Evolutionary conservation across 805 yeast species (phyloP).

Genomic region (Cyberlindnera amylophila): DNA sequence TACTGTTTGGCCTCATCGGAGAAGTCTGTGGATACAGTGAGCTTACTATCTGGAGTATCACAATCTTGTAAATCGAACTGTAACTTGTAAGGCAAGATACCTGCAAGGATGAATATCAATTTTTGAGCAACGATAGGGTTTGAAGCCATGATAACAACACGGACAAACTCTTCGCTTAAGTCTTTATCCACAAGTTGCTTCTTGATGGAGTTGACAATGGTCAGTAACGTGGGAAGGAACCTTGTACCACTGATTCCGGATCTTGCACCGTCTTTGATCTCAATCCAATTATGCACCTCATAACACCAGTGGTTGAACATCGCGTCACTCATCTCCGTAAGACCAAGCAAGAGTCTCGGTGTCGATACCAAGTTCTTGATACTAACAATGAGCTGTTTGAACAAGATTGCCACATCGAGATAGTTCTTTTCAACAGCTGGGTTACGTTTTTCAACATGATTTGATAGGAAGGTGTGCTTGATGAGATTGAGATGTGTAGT

Average conservation of each 20-base stretch:
- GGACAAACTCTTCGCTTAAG: constrained; percentile 31
- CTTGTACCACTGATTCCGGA: constrained; percentile 20
- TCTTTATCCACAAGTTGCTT: constrained; percentile 12
- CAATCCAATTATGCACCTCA: constrained; percentile 39
- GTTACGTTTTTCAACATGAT: constrained; percentile 14
- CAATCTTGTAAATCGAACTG: constrained; percentile 18
- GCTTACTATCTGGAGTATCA: neutral
- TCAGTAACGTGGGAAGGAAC: constrained; percentile 22
- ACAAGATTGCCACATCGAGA: constrained; percentile 25
- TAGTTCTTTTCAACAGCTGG: constrained; percentile 8
- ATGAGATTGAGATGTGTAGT: constrained; percentile 29
- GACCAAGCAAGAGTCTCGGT: constrained; percentile 36
- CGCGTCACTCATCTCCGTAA: constrained; percentile 23
- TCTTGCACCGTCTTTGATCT: constrained; percentile 39
- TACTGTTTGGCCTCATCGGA: neutral
- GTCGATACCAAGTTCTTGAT: constrained; percentile 29
- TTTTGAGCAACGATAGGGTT: constrained; percentile 60
- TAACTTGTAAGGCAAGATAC: constrained; percentile 39
- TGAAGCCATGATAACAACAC: constrained; percentile 55
- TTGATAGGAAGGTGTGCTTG: constrained; percentile 26
- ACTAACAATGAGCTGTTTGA: constrained; percentile 30
- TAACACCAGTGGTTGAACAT: constrained; percentile 36
- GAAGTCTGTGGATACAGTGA: neutral
- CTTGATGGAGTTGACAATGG: constrained; percentile 17
- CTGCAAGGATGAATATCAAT: constrained; percentile 49